These are phyloP conservation scores for Ophiostoma tasmaniense DNA, from an alignment of 2,329 filamentous ascomycete species.

Conservation along the genomic window DNA sequence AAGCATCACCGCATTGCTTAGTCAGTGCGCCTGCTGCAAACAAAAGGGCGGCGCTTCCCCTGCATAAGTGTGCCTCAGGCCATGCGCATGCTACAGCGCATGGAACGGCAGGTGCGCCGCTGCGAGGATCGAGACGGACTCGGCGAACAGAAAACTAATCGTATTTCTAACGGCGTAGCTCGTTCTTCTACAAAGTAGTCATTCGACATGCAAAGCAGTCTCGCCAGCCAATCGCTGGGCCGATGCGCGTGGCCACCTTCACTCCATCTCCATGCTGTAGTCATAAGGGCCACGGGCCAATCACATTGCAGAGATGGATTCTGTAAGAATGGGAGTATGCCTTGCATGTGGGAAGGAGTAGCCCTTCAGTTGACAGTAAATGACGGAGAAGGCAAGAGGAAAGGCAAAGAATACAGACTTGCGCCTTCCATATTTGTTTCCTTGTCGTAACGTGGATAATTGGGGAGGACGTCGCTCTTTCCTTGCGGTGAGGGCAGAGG, in stretches of 20 bases:
- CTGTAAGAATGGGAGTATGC: not conserved
- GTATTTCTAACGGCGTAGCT: not conserved
- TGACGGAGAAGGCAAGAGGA: not conserved
- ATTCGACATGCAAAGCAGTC: no score
- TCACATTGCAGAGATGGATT: not conserved
- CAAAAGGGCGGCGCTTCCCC: not conserved
- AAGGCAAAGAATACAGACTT: not conserved
- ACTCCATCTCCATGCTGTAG: not conserved
- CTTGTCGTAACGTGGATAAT: no score
- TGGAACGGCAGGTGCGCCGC: no score
- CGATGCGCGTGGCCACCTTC: not conserved
- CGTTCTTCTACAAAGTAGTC: not conserved
- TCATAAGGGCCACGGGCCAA: not conserved
- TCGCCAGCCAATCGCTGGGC: not conserved
- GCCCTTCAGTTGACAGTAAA: not conserved
- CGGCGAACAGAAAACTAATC: not conserved
- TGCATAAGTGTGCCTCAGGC: not conserved
- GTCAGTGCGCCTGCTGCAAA: not conserved
- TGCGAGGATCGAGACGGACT: not conserved
- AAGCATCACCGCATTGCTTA: not conserved
- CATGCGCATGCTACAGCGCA: not conserved
- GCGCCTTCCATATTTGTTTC: not conserved
- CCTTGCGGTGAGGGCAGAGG: not conserved
- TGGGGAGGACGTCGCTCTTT: no score
- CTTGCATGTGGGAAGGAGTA: not conserved